Percentiles rank a stretch among this genome's conserved stretches.
phyloP scores from a whole-genome alignment of 345 rosid species.

The Pseudoturritis turrita region DNA sequence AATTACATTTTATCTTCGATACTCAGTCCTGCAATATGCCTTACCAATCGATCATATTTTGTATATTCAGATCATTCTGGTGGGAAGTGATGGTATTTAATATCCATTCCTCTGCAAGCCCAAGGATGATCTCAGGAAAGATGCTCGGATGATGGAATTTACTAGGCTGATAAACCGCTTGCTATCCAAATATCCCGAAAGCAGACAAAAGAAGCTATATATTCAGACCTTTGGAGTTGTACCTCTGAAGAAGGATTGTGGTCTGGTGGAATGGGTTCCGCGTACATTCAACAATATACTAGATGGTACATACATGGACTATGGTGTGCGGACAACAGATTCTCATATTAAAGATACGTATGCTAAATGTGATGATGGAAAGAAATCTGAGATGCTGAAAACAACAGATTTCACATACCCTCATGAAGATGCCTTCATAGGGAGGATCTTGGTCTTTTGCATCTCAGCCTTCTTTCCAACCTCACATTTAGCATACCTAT shows the following conservation, averaged over 20 bases:
- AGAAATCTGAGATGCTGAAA: no score
- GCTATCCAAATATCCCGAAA: slow-evolving; percentile 89
- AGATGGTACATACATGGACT: no score
- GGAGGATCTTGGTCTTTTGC: slow-evolving; percentile 87
- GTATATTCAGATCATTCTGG: slow-evolving; percentile 60
- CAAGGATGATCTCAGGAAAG: slow-evolving; percentile 96
- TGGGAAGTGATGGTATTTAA: slow-evolving; percentile 91
- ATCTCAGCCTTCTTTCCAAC: slow-evolving; percentile 81
- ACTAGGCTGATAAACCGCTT: slow-evolving; percentile 93
- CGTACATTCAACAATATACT: no score
- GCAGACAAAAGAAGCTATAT: slow-evolving; percentile 87
- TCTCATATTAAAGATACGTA: no score
- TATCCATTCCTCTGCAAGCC: slow-evolving; percentile 98
- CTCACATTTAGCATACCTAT: slow-evolving; percentile 79
- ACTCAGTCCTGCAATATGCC: not conserved
- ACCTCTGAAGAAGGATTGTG: slow-evolving; percentile 96
- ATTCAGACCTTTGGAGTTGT: slow-evolving; percentile 91
- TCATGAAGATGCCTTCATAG: slow-evolving; percentile 84
- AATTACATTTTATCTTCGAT: not conserved
- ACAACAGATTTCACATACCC: slow-evolving; percentile 81
- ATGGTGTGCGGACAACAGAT: no score
- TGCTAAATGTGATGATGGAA: no score
- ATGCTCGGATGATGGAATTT: slow-evolving; percentile 99
- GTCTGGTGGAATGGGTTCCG: slow-evolving; percentile 99
- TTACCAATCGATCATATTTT: slow-evolving; percentile 7